Conservation (phyloP, 768 basidiomycete genomes). For the Fomitopsis serialis region DNA sequence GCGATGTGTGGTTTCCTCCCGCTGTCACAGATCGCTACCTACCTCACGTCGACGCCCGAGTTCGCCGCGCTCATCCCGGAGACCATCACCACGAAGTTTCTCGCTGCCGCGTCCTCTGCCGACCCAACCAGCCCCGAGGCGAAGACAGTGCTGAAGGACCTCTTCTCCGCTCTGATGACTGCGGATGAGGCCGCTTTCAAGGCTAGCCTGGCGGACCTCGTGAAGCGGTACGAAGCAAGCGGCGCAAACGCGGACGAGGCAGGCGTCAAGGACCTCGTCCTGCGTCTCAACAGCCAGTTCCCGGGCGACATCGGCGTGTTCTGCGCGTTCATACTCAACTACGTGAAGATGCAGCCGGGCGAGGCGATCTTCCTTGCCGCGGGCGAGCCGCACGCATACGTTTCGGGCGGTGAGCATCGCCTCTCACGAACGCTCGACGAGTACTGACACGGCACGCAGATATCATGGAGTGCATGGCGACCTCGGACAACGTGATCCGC, state of each 20-base stretch:
- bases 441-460: conserved; percentile 42
- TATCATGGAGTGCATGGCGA: conserved; percentile 99
- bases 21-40: conserved; percentile 59
- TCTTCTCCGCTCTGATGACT: conserved; percentile 85
- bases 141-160: conserved; percentile 60
- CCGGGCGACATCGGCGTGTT: conserved; percentile 92
- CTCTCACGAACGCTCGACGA: neutral
- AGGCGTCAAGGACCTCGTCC: conserved; percentile 56
- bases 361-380: conserved; percentile 95
- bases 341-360: conserved; percentile 71
- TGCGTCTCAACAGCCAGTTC: conserved; percentile 65
- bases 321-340: conserved; percentile 86
- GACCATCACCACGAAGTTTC: conserved; percentile 46
- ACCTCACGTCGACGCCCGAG: conserved; percentile 70
- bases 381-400: conserved; percentile 95
- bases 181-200: conserved; percentile 52
- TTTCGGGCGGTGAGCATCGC: conserved; percentile 73
- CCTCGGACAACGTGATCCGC: conserved; percentile 97
- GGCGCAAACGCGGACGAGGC: conserved; percentile 35
- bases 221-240: conserved; percentile 54
- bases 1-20: conserved; percentile 95
- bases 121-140: conserved; percentile 40
- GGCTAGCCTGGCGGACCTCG: conserved; percentile 48
- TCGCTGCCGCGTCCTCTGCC: conserved; percentile 35
- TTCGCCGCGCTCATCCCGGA: conserved; percentile 65